Conservation (phyloP, 441 rosid genomes). For the Melastoma candidum region DNA sequence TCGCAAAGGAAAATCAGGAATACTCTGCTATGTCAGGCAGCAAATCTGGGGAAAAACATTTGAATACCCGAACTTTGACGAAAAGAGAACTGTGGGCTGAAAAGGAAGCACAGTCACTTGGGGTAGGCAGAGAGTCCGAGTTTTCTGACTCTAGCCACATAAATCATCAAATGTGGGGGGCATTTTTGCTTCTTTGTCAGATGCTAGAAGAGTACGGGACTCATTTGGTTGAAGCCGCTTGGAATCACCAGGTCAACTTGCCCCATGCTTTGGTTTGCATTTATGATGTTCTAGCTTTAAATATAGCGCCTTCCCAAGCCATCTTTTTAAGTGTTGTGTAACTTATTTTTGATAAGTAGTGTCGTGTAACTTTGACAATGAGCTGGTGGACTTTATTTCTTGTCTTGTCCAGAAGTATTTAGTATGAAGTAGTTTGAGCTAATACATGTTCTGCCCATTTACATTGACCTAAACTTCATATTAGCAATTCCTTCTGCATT, state of each 20-base stretch:
- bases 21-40: slow-evolving; percentile 22
- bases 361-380: too few species aligned
- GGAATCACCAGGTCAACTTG: slow-evolving; percentile 75
- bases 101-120: slow-evolving; percentile 88
- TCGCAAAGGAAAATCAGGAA: slow-evolving; percentile 29
- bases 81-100: slow-evolving; percentile 82
- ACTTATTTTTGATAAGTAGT: too few species aligned
- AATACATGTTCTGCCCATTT: too few species aligned
- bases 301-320: too few species aligned
- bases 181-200: slow-evolving; percentile 78
- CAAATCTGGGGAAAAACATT: slow-evolving; percentile 28
- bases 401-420: too few species aligned
- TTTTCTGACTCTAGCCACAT: slow-evolving; percentile 36
- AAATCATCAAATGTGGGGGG: slow-evolving; percentile 70
- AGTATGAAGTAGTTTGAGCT: too few species aligned
- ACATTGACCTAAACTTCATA: too few species aligned
- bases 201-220: slow-evolving; percentile 95
- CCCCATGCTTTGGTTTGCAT: too few species aligned
- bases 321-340: too few species aligned
- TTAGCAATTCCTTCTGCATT: too few species aligned
- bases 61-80: slow-evolving; percentile 42
- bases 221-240: slow-evolving; percentile 93
- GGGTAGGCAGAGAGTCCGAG: slow-evolving; percentile 52
- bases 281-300: too few species aligned
- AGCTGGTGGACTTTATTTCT: too few species aligned